Base-by-base conservation (phyloP, 192 early-diverging fungal species). In the Gryganskiella cystojenkinii region DNA sequence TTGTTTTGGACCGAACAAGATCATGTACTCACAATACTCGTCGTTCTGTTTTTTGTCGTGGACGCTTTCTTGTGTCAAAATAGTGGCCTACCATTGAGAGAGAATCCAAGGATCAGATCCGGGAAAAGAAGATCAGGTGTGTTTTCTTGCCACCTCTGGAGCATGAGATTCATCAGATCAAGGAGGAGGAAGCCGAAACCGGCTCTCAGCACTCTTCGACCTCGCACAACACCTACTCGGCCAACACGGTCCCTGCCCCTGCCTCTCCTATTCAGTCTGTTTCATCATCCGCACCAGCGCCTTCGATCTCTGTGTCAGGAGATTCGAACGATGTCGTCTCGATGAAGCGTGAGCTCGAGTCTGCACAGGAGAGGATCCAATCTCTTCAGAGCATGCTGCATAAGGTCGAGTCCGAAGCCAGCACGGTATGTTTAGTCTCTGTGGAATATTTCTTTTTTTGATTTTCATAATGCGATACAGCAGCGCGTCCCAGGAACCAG, bases 121-220 rank as follows among this genome's bases (percentile, higher is more conserved):
- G 80, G 55, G 89, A 93, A 71, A 88, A 88, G 54, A 93, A 92
- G 73, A 83, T 93, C 56, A 84, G 87, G 47, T 92, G 90, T 55
- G 83, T 84, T 15, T 88, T 84, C 61, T 76, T 88, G 19, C 74
- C 83, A 14, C 52, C 82, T 27, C n/a, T 24, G 35, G 70, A 63
- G 33, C 67, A 64, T 35, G 55, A 62, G 31, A 56, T 61, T 42
- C 50, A 49, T 22, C 66, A 61, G 60, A 60, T 66, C 61, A 70
- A 43, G 59, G 61, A 66, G 31, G 70, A 71, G 55, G 81, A 71
- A 1, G 35, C 17, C 22, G 55, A 67, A 50, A 67, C 53, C 67
- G 9, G 37, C 56, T n/a, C 60, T 55, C 54, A 70, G 56, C 25
- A 46, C 64, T 35, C 64, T 56, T 22, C 58, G 58, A 55, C 66